phyloP scores from a whole-genome alignment of 169 alveolate genomes.

The Cryptosporidium tyzzeri region DNA sequence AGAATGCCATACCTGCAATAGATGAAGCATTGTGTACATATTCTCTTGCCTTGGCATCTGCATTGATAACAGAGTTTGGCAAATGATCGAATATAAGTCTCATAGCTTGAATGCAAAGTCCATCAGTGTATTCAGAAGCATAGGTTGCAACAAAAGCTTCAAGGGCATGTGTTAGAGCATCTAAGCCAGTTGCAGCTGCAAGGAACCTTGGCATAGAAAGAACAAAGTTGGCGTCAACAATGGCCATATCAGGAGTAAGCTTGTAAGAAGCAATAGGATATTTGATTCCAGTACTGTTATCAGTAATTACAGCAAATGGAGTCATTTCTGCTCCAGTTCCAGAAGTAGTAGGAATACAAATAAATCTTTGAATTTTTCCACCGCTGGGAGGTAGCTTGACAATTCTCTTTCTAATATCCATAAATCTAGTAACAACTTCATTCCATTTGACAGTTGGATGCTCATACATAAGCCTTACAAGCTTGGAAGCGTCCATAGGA shows the following conservation, averaged over 20 bases:
- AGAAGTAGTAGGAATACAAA: constrained; percentile 76
- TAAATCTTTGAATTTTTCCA: constrained; percentile 57
- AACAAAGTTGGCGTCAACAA: constrained; percentile 75
- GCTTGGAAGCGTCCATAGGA: constrained; percentile 77
- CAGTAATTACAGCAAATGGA: constrained; percentile 77
- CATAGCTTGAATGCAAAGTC: constrained; percentile 69
- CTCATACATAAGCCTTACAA: constrained; percentile 75
- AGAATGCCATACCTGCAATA: constrained; percentile 76
- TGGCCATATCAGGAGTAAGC: constrained; percentile 77
- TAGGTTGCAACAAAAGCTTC: constrained; percentile 74
- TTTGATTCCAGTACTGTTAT: constrained; percentile 66
- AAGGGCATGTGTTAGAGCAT: constrained; percentile 77
- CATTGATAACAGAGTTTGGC: constrained; percentile 40
- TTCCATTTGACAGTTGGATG: constrained; percentile 72
- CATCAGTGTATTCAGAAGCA: constrained; percentile 76
- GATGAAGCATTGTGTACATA: constrained; percentile 74
- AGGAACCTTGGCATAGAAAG: constrained; percentile 76
- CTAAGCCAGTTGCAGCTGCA: constrained; percentile 76
- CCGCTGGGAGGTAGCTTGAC: constrained; percentile 62
- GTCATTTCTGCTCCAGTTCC: constrained; percentile 79
- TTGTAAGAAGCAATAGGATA: constrained; percentile 75
- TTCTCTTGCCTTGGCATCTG: constrained; percentile 63
- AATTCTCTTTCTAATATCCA: constrained; percentile 76
- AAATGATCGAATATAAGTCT: constrained; percentile 70
- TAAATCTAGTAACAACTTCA: constrained; percentile 71